A percentile compares a stretch with the other conserved stretches of the same genome.
Evolutionary conservation across 1,284 basidiomycete genomes (phyloP).

Genomic region (Sphaerobolus stellatus): DNA sequence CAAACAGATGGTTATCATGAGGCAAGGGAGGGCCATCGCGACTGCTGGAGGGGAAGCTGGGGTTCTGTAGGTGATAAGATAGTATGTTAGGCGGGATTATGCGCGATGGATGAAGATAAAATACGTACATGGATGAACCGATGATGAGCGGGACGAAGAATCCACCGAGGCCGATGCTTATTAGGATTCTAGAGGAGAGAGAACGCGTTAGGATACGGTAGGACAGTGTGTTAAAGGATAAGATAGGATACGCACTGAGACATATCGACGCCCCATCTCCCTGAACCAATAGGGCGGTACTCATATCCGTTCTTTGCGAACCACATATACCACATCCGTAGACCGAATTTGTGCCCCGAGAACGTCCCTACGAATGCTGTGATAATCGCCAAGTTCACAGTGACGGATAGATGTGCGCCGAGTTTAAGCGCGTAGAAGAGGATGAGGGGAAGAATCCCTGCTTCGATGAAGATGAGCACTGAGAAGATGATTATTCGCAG

Average conservation of each 20-base stretch:
- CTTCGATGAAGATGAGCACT: constrained; percentile 30
- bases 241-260: constrained; percentile 24
- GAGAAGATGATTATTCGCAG: constrained; percentile 29
- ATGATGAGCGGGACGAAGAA: constrained; percentile 35
- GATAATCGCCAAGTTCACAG: constrained; percentile 36
- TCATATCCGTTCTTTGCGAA: constrained; percentile 24
- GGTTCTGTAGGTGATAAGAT: constrained; percentile 16
- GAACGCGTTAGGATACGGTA: neutral
- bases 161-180: constrained; percentile 24
- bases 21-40: constrained; percentile 31
- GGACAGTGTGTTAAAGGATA: neutral
- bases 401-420: constrained; percentile 32
- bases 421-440: constrained; percentile 33
- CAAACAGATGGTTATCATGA: constrained; percentile 30
- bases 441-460: constrained; percentile 33
- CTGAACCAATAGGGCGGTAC: constrained; percentile 29
- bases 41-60: constrained; percentile 29
- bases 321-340: constrained; percentile 29
- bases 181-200: constrained; percentile 22
- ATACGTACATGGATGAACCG: constrained; percentile 32
- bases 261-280: constrained; percentile 31
- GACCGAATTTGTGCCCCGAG: constrained; percentile 30
- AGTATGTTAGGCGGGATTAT: neutral
- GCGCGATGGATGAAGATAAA: neutral
- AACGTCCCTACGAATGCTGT: constrained; percentile 33